Evolutionary conservation across 2,329 filamentous ascomycete species (phyloP).

Genomic region (Fusarium buharicum): DNA sequence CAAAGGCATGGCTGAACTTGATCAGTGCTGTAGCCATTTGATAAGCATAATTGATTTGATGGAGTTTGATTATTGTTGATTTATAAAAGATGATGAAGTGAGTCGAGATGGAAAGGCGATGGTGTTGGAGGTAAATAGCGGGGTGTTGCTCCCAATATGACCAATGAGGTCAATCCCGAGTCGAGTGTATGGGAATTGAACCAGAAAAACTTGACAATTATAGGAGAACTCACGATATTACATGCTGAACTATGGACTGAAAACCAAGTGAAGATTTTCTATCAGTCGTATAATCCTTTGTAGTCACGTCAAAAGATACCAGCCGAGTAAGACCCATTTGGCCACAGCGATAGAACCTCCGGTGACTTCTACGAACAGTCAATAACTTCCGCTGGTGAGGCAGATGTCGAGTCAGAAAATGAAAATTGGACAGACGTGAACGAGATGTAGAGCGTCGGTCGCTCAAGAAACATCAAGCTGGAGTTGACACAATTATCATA

Average conservation of each 20-base stretch:
- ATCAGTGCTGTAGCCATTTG: neutral
- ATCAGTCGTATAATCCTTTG: too few species aligned
- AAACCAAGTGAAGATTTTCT: too few species aligned
- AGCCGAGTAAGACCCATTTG: neutral
- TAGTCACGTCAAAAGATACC: too few species aligned
- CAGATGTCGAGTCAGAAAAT: too few species aligned
- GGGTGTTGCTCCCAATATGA: slow-evolving; percentile 48
- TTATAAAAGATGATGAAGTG: neutral
- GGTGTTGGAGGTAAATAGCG: slow-evolving; percentile 15
- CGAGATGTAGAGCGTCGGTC: neutral
- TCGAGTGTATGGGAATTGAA: too few species aligned
- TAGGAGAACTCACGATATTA: too few species aligned
- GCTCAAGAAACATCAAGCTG: too few species aligned
- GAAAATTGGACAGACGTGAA: neutral
- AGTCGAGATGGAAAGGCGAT: neutral
- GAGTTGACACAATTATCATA: too few species aligned
- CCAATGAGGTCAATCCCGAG: slow-evolving; percentile 39
- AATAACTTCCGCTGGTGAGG: neutral
- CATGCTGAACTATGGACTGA: too few species aligned
- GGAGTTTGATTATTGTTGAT: neutral
- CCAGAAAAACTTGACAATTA: too few species aligned
- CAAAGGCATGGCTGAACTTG: slow-evolving; percentile 31
- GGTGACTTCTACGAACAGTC: neutral
- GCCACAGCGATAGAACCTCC: too few species aligned
- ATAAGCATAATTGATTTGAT: neutral